phyloP scores from a whole-genome alignment of 495 filamentous ascomycete genomes.

The Gamarada debralockiae region DNA sequence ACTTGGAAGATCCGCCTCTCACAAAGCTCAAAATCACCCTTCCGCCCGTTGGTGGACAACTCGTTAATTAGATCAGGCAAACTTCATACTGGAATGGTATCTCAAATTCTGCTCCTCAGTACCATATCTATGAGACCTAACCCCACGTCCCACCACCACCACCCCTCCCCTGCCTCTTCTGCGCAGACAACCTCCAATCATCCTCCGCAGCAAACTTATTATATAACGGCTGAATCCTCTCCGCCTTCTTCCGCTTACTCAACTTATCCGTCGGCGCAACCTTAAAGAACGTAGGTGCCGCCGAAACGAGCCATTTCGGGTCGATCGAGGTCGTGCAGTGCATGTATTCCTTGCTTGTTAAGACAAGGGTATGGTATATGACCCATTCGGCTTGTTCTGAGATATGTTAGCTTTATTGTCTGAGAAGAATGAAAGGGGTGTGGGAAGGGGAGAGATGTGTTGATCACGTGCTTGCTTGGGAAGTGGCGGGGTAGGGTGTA shows the following conservation, averaged over 20 bases:
- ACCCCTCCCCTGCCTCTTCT: conserved; percentile 80
- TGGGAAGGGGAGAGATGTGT: no score
- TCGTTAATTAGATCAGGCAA: background rate
- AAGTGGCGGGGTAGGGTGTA: no score
- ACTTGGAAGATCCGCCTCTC: no score
- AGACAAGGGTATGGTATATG: conserved; percentile 85
- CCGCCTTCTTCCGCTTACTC: conserved; percentile 88
- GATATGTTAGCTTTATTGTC: no score
- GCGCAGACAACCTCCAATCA: conserved; percentile 89
- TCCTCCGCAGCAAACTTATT: conserved; percentile 87
- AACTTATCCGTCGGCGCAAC: conserved; percentile 85
- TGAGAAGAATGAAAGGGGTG: no score
- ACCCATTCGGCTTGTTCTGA: conserved; percentile 95
- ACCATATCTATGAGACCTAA: conserved; percentile 36
- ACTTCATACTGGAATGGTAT: background rate
- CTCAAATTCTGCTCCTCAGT: background rate
- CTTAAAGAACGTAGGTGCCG: conserved; percentile 97
- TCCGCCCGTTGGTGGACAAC: no score
- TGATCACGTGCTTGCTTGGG: no score
- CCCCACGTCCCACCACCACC: conserved; percentile 94
- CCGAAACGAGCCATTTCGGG: conserved; percentile 87
- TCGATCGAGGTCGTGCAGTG: conserved; percentile 88
- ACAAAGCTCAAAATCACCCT: no score
- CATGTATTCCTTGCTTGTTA: conserved; percentile 99
- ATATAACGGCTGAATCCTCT: conserved; percentile 91